Evolutionary conservation across 2,329 filamentous ascomycete species (phyloP).

Genomic region (Pseudocercospora musae): DNA sequence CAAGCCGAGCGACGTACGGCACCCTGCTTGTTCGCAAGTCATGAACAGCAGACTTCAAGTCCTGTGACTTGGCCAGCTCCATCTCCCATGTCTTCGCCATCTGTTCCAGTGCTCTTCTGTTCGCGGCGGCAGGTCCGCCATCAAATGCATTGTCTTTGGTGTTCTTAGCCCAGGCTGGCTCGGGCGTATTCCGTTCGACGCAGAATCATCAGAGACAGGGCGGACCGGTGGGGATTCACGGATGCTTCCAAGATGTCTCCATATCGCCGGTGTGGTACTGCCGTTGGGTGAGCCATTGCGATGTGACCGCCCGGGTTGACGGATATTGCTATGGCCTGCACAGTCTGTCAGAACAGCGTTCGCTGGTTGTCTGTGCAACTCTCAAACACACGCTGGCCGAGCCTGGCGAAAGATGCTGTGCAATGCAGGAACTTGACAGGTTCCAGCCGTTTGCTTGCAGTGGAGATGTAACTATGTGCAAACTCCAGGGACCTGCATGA

Average conservation of each 20-base stretch:
- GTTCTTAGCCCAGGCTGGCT: too few species aligned
- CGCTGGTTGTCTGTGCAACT: neutral
- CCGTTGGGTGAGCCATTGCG: neutral
- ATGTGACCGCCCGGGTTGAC: neutral
- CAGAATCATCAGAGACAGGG: neutral
- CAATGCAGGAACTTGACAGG: neutral
- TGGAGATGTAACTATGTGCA: neutral
- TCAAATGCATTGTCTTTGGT: too few species aligned
- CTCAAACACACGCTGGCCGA: neutral
- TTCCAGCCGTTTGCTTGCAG: neutral
- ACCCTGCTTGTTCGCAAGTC: too few species aligned
- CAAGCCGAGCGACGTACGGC: too few species aligned
- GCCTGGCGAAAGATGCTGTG: neutral
- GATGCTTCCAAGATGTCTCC: conserved; percentile 2
- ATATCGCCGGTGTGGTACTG: neutral
- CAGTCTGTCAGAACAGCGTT: neutral
- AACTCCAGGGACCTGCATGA: neutral
- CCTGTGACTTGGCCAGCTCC: too few species aligned
- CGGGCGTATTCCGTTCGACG: too few species aligned
- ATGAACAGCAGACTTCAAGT: too few species aligned
- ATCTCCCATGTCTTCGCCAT: too few species aligned
- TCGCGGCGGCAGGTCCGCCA: too few species aligned
- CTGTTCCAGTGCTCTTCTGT: too few species aligned
- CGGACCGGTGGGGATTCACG: neutral
- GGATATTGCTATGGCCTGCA: neutral